phyloP scores from a whole-genome alignment of 257 asterid genomes.

The Anisodus acutangulus region DNA sequence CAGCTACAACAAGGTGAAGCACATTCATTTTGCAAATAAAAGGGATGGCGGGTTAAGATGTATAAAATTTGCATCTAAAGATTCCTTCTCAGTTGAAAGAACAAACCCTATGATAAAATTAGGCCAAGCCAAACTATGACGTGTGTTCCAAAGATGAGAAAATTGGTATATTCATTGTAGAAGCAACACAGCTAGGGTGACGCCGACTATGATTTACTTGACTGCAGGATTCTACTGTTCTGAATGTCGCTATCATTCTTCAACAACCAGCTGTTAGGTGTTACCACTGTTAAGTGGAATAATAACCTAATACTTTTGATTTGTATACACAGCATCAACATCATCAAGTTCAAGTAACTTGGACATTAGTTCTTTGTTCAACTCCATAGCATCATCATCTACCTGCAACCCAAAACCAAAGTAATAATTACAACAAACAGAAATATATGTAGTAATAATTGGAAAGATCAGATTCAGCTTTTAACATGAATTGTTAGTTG shows the following conservation, averaged over 20 bases:
- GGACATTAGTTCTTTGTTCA: slow-evolving; percentile 69
- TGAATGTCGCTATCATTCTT: slow-evolving; percentile 7
- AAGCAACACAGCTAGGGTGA: background rate
- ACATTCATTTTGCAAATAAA: slow-evolving; percentile 10
- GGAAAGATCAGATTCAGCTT: background rate
- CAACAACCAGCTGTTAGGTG: slow-evolving; percentile 2
- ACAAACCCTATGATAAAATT: background rate
- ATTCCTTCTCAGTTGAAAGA: background rate
- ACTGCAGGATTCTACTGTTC: background rate
- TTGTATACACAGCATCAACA: slow-evolving; percentile 88
- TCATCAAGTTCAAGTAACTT: slow-evolving; percentile 92
- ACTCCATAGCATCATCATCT: slow-evolving; percentile 93
- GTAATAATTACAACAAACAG: background rate
- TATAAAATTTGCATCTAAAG: background rate
- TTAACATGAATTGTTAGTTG: background rate
- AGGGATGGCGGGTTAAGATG: background rate
- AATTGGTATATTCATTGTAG: background rate
- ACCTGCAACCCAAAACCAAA: slow-evolving; percentile 54
- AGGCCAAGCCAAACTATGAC: background rate
- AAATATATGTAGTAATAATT: background rate
- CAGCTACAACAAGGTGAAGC: background rate
- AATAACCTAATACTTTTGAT: slow-evolving; percentile 54
- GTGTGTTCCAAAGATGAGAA: background rate
- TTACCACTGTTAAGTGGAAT: background rate
- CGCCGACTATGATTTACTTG: background rate